Evolutionary conservation across 2,329 filamentous ascomycete species (phyloP), one percentile per base, ranked within the genome.

Genomic region (Pseudocercospora cruenta): DNA sequence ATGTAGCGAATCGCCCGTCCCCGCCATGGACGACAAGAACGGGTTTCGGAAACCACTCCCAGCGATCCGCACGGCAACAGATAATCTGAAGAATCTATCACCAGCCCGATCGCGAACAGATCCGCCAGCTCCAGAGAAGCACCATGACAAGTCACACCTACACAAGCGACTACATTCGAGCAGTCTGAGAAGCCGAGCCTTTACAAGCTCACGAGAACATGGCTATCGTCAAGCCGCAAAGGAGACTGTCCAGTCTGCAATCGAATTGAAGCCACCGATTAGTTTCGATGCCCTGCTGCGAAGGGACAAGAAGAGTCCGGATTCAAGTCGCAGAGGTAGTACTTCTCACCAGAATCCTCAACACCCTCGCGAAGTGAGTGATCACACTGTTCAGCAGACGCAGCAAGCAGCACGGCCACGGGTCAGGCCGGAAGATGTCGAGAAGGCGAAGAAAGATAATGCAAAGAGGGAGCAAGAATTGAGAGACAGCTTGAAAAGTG

Each of bases 181-280:
- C 24, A 70, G 68, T 57, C 60, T 72, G 7, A 68, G 70, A 22
- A 68, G 68, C 45, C 57, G 70, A 57, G 70, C 67, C 22, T 69
- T 70, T 39, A 71, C 65, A 12, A 63, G 63, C 36, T 70, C 63
- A 36, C 60, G 67, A 43, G 63, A 69, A 36, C 71, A 72, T 58
- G 64, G 69, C 26, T 69, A 72, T 47, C 65, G 67, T n/a, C 68
- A 72, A 39, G 67, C 71, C 67, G 74, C 71, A 65, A 82, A 80
- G 69, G 80, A 82, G 66, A 78, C 77, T 1, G 78, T 82, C 31
- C 80, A 82, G 66, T 82, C 80, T 19, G 80, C 81, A 9, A 76
- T 81, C 5, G 80, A 82, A 66, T 74, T 81, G 45, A 78, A 80
- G 63, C 78, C 80, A 4, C 81, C 80, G 0, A 79, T 81, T 14